A percentile compares a stretch with the other conserved stretches of the same genome.
phyloP scores from a whole-genome alignment of 768 basidiomycete genomes.

The Rhodosporidiobolus sp. region DNA sequence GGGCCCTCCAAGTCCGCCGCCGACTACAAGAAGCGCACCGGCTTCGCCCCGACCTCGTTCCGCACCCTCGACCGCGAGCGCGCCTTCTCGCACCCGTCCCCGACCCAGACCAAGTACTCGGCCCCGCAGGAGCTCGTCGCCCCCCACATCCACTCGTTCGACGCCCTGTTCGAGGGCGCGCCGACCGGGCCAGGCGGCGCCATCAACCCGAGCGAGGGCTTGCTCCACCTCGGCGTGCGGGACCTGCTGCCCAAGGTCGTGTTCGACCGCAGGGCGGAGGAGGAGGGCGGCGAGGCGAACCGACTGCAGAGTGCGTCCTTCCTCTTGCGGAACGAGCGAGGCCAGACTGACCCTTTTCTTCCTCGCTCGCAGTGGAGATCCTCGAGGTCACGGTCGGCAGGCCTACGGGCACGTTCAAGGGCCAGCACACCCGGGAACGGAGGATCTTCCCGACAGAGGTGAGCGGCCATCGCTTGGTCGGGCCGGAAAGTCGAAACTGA shows the following conservation, averaged over 20 bases:
- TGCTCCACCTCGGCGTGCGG: constrained; percentile 71
- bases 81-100: constrained; percentile 69
- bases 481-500: too few relatives aligned
- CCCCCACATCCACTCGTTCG: constrained; percentile 94
- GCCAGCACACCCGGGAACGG: constrained; percentile 67
- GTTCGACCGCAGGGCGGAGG: constrained; percentile 70
- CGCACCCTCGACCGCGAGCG: constrained; percentile 43
- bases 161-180: constrained; percentile 82
- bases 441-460: constrained; percentile 88
- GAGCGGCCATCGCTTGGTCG: constrained; percentile 28
- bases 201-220: constrained; percentile 62
- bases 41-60: constrained; percentile 38
- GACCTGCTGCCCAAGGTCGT: constrained; percentile 90
- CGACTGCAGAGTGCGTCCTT: constrained; percentile 70
- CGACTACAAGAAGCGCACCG: constrained; percentile 19
- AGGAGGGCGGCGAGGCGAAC: constrained; percentile 64
- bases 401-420: constrained; percentile 83
- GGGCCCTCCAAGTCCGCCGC: constrained; percentile 36
- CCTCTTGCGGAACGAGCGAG: too few relatives aligned
- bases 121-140: constrained; percentile 88
- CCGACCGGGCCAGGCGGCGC: constrained; percentile 64
- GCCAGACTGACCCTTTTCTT: constrained; percentile 4
- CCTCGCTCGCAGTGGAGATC: constrained; percentile 69
- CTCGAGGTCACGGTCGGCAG: constrained; percentile 75
- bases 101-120: constrained; percentile 64